Percentiles rank a stretch among this genome's conserved stretches.
These are phyloP conservation scores for Camellia sinensis DNA, from an alignment of 148 eudicot genomes.

Conservation along the genomic window DNA sequence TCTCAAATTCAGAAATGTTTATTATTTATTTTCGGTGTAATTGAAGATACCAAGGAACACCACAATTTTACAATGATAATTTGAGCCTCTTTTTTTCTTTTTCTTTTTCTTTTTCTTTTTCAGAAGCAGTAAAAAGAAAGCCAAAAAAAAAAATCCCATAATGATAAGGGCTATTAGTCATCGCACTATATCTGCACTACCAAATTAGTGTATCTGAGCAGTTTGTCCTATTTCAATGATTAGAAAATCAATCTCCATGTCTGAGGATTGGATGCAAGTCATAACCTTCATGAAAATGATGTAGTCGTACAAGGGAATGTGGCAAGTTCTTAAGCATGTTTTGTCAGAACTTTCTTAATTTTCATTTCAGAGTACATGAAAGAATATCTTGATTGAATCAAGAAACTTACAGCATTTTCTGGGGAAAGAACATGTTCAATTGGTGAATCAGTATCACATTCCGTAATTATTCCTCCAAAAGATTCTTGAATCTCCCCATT, in stretches of 20 bases:
- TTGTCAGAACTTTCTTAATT: background rate
- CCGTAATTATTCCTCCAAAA: conserved; percentile 75
- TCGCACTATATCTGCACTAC: no score
- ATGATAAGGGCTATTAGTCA: no score
- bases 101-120: no score
- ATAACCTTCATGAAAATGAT: background rate
- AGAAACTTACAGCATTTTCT: conserved; percentile 84
- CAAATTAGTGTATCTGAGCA: conserved; percentile 48
- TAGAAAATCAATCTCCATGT: conserved; percentile 3
- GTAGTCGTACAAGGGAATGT: background rate
- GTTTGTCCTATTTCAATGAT: conserved; percentile 30
- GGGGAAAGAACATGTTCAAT: conserved; percentile 55
- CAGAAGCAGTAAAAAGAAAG: no score
- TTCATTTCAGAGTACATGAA: background rate
- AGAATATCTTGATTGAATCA: background rate
- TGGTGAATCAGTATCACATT: conserved; percentile 71
- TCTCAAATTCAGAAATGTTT: no score
- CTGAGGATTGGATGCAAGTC: background rate
- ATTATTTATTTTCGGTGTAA: no score
- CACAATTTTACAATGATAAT: no score
- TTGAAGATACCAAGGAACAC: no score
- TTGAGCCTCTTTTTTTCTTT: no score
- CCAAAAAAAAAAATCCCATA: no score
- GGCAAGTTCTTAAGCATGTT: background rate
- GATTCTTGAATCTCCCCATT: conserved; percentile 85